phyloP scores from a whole-genome alignment of 192 early-diverging fungal species.

The Coemansia sp. region DNA sequence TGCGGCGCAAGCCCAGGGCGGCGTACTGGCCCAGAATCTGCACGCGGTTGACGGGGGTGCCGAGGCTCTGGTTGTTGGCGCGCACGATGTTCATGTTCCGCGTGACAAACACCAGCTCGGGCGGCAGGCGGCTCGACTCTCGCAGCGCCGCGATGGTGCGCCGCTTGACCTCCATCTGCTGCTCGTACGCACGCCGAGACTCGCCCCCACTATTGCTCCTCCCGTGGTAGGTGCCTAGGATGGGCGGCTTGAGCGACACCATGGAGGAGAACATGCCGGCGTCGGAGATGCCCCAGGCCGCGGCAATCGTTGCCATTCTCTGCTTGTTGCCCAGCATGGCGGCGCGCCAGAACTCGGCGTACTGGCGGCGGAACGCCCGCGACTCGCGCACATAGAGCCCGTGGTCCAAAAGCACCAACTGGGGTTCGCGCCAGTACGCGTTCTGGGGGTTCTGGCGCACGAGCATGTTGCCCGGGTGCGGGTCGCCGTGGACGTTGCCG shows the following conservation, averaged over 20 bases:
- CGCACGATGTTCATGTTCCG: slow-evolving; percentile 86
- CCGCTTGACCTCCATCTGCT: slow-evolving; percentile 76
- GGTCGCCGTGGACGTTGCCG: slow-evolving; percentile 90
- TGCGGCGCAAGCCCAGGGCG: slow-evolving; percentile 55
- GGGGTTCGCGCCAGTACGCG: slow-evolving; percentile 33
- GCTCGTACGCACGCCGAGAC: slow-evolving; percentile 61
- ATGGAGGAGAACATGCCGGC: slow-evolving; percentile 42
- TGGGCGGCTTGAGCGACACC: slow-evolving; percentile 46
- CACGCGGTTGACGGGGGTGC: slow-evolving; percentile 86
- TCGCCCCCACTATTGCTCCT: neutral
- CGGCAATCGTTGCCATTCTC: slow-evolving; percentile 63
- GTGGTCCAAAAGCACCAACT: slow-evolving; percentile 88
- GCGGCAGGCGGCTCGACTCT: slow-evolving; percentile 72
- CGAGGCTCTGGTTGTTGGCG: slow-evolving; percentile 82
- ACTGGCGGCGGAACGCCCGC: slow-evolving; percentile 68
- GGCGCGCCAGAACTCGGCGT: slow-evolving; percentile 84
- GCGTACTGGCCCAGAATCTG: slow-evolving; percentile 85
- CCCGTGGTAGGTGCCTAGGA: neutral
- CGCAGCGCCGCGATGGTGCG: slow-evolving; percentile 69
- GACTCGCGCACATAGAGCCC: slow-evolving; percentile 86
- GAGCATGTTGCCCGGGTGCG: slow-evolving; percentile 83
- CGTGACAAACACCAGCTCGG: slow-evolving; percentile 87
- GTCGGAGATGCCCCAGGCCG: slow-evolving; percentile 65
- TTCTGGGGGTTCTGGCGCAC: slow-evolving; percentile 66
- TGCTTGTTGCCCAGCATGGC: slow-evolving; percentile 73